A percentile compares a stretch with the other conserved stretches of the same genome.
These are phyloP conservation scores for Raffaelea ambrosiae DNA, from an alignment of 2,329 filamentous ascomycete species.

Conservation along the genomic window DNA sequence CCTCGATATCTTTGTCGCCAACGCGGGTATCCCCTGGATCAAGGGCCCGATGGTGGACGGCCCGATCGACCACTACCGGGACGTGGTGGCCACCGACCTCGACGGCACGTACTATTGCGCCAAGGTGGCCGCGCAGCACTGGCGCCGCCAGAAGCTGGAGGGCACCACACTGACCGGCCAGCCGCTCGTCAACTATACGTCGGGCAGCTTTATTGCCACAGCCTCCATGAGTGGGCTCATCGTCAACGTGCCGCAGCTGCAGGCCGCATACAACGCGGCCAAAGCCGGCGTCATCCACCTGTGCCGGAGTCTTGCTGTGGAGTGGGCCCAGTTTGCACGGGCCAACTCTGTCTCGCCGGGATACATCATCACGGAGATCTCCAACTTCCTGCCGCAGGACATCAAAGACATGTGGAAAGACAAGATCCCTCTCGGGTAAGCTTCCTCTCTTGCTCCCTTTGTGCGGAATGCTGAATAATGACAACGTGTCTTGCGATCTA, in stretches of 20 bases:
- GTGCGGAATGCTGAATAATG: neutral
- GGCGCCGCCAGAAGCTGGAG: slow-evolving; percentile 60
- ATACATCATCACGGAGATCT: slow-evolving; percentile 67
- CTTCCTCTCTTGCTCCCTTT: no score
- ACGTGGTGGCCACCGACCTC: slow-evolving; percentile 62
- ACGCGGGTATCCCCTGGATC: slow-evolving; percentile 67
- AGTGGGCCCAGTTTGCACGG: slow-evolving; percentile 67
- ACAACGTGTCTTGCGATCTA: slow-evolving; percentile 15
- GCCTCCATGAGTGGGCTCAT: slow-evolving; percentile 71
- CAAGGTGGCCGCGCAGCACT: slow-evolving; percentile 59
- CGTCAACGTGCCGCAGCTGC: slow-evolving; percentile 66
- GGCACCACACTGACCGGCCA: slow-evolving; percentile 53
- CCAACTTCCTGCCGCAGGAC: slow-evolving; percentile 52
- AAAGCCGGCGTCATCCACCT: slow-evolving; percentile 56
- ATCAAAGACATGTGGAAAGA: slow-evolving; percentile 65
- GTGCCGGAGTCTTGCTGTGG: slow-evolving; percentile 63
- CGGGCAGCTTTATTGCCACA: slow-evolving; percentile 67
- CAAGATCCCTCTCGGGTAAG: slow-evolving; percentile 67
- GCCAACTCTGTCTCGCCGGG: slow-evolving; percentile 65
- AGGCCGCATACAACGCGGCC: slow-evolving; percentile 65
- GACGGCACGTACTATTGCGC: slow-evolving; percentile 73
- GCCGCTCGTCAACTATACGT: slow-evolving; percentile 49
- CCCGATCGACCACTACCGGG: slow-evolving; percentile 54
- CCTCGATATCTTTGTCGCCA: slow-evolving; percentile 70
- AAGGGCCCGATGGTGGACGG: slow-evolving; percentile 60